These are phyloP conservation scores for Exophiala lecanii-corni DNA, from an alignment of 2,329 filamentous ascomycete species.

Conservation along the genomic window DNA sequence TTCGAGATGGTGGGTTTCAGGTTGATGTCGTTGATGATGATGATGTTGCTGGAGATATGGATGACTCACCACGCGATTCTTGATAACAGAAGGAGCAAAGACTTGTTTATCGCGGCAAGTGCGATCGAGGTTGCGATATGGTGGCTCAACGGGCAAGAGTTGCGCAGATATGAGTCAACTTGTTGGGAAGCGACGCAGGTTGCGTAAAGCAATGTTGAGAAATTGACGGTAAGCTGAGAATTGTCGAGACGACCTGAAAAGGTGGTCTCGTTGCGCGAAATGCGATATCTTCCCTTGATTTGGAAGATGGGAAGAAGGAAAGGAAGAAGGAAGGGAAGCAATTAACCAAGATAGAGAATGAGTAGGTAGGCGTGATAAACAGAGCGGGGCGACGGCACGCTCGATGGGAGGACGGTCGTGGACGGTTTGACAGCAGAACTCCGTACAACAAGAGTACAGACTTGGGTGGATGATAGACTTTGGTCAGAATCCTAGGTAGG, in stretches of 20 bases:
- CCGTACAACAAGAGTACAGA: too few relatives aligned
- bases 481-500: too few relatives aligned
- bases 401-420: slow-evolving; percentile 9
- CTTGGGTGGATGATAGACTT: too few relatives aligned
- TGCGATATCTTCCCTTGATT: slow-evolving; percentile 26
- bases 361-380: slow-evolving; percentile 19
- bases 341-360: slow-evolving; percentile 6
- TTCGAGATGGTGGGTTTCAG: too few relatives aligned
- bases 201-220: slow-evolving; percentile 5
- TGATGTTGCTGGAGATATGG: too few relatives aligned
- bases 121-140: too few relatives aligned
- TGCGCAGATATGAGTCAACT: slow-evolving; percentile 15
- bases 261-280: slow-evolving; percentile 19
- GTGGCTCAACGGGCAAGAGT: slow-evolving; percentile 10
- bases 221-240: slow-evolving; percentile 9
- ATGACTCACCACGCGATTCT: slow-evolving; percentile 22
- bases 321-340: slow-evolving; percentile 14
- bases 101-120: slow-evolving; percentile 6
- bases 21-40: too few relatives aligned
- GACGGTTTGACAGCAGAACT: slow-evolving; percentile 1
- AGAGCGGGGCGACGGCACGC: slow-evolving; percentile 17
- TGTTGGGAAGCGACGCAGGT: slow-evolving; percentile 9
- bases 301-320: slow-evolving; percentile 21
- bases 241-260: slow-evolving; percentile 22
- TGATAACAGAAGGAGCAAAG: slow-evolving; percentile 10